These are phyloP conservation scores for Chamaecrista fasciculata DNA, from an alignment of 306 rosid species.

Conservation along the genomic window DNA sequence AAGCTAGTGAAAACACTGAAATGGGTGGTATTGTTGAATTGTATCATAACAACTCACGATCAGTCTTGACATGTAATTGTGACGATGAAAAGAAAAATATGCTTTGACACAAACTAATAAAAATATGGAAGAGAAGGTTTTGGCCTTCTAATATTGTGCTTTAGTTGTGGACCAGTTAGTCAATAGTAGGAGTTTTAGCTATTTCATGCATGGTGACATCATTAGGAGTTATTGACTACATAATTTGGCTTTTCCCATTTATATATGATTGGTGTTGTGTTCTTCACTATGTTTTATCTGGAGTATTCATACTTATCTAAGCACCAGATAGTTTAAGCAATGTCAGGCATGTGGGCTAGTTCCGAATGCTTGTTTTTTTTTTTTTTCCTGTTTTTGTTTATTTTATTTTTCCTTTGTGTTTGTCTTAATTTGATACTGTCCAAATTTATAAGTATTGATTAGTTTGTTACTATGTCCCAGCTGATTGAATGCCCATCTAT, in stretches of 20 bases:
- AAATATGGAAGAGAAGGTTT: not conserved
- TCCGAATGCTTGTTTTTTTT: slow-evolving; percentile 3
- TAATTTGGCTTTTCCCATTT: slow-evolving; percentile 19
- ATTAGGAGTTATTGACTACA: slow-evolving; percentile 1
- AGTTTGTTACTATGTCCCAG: slow-evolving; percentile 50
- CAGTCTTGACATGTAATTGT: slow-evolving; percentile 12
- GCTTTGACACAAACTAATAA: not conserved
- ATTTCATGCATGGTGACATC: slow-evolving; percentile 15
- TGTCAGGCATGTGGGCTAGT: not conserved
- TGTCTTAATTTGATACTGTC: slow-evolving; percentile 1
- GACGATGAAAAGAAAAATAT: not conserved
- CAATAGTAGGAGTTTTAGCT: not conserved
- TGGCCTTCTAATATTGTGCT: not conserved
- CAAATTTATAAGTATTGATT: slow-evolving; percentile 30
- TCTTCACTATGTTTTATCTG: slow-evolving; percentile 22
- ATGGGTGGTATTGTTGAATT: not conserved
- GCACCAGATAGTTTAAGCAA: slow-evolving; percentile 12
- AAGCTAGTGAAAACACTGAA: not conserved
- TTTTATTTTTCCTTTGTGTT: no score
- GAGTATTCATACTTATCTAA: slow-evolving; percentile 3
- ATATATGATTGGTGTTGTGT: slow-evolving; percentile 4
- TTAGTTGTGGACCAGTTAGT: not conserved
- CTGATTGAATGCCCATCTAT: slow-evolving; percentile 92
- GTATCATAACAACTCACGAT: slow-evolving; percentile 7
- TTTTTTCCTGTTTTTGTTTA: not conserved